These are phyloP conservation scores for Beauveria sp. DNA, from an alignment of 2,329 filamentous ascomycete genomes.

Conservation along the genomic window DNA sequence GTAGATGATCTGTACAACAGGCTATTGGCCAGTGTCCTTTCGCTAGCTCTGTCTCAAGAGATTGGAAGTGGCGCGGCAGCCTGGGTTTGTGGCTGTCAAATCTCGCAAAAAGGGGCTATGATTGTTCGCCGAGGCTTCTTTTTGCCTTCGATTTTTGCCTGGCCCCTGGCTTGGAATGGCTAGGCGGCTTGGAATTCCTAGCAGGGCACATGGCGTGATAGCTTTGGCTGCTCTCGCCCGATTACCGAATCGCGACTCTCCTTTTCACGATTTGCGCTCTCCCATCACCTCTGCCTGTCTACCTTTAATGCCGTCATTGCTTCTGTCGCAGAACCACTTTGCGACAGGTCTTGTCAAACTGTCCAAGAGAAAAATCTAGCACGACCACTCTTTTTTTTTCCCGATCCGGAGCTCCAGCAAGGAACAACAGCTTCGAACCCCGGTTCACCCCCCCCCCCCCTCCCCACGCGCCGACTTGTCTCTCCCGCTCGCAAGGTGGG, in stretches of 20 bases:
- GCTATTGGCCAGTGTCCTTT: background rate
- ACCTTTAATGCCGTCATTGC: too few species aligned
- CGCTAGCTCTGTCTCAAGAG: background rate
- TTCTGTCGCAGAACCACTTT: too few species aligned
- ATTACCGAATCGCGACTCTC: constrained; percentile 3
- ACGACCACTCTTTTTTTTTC: too few species aligned
- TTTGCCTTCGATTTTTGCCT: background rate
- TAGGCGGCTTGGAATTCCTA: background rate
- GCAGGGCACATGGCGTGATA: background rate
- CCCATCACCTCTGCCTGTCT: too few species aligned
- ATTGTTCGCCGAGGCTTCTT: background rate
- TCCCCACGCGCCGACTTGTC: background rate
- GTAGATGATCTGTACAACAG: too few species aligned
- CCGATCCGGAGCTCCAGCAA: too few species aligned
- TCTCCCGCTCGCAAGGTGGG: background rate
- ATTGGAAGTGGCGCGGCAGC: background rate
- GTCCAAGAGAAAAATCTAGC: too few species aligned
- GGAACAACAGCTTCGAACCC: too few species aligned
- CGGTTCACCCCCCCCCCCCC: too few species aligned
- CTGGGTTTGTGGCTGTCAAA: too few species aligned
- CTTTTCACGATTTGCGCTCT: background rate
- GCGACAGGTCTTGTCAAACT: too few species aligned
- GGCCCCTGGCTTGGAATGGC: background rate
- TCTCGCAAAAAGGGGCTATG: background rate
- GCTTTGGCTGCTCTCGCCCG: background rate